Evolutionary conservation across 23 red algal genomes (phyloP).

Genomic region (Cyanidium caldarium): DNA sequence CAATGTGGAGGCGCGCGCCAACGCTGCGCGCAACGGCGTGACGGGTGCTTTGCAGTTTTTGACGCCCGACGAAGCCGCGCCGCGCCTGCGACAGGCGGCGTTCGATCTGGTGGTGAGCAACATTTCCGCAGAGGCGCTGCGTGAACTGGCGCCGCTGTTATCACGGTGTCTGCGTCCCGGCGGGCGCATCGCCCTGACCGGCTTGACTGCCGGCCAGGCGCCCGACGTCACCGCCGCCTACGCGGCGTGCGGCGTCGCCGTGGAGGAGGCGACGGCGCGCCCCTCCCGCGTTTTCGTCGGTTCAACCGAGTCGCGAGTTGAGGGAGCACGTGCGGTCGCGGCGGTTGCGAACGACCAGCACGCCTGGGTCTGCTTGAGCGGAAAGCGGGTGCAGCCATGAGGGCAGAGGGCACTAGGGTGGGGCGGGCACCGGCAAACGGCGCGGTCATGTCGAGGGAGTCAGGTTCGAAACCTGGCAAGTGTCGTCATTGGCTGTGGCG

Average conservation of each 20-base stretch:
- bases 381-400: too few relatives aligned
- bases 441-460: too few relatives aligned
- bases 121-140: constrained; percentile 55
- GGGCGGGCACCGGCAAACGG: too few relatives aligned
- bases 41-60: neutral
- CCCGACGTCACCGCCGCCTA: constrained; percentile 27
- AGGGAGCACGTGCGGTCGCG: too few relatives aligned
- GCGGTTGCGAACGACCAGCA: too few relatives aligned
- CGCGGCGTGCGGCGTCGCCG: constrained; percentile 5
- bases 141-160: constrained; percentile 29
- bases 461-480: too few relatives aligned
- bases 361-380: too few relatives aligned
- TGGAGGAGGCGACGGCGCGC: too few relatives aligned
- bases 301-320: too few relatives aligned
- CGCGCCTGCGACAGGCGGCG: neutral
- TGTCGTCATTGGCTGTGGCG: too few relatives aligned
- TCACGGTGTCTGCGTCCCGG: neutral
- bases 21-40: constrained; percentile 29
- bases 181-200: constrained; percentile 37
- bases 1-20: constrained; percentile 12
- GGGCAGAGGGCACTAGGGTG: too few relatives aligned
- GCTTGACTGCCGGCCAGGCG: constrained; percentile 41
- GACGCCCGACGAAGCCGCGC: constrained; percentile 9
- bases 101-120: constrained; percentile 76
- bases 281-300: too few relatives aligned